A percentile compares a stretch with the other conserved stretches of the same genome.
Evolutionary conservation across 1,284 basidiomycete species (phyloP).

Genomic region (Phlebopus sp.): DNA sequence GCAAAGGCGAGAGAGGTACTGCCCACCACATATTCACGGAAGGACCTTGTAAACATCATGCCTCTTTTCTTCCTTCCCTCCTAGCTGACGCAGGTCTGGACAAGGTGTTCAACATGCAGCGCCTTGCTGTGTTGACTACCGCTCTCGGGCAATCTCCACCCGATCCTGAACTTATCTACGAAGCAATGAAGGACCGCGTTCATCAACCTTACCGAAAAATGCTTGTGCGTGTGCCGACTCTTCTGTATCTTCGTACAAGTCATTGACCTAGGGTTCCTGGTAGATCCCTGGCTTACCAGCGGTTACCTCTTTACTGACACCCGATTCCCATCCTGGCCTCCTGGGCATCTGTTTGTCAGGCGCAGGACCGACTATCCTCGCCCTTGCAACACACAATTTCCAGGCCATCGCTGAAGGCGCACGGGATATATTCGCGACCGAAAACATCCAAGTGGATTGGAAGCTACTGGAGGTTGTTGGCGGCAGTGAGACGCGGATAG

Average conservation of each 20-base stretch:
- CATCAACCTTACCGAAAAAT: conserved; percentile 95
- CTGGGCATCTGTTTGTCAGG: conserved; percentile 98
- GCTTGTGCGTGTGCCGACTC: conserved; percentile 52
- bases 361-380: conserved; percentile 96
- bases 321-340: conserved; percentile 86
- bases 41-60: conserved; percentile 76
- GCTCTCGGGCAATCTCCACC: conserved; percentile 90
- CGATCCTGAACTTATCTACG: conserved; percentile 92
- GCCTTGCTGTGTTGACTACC: conserved; percentile 96
- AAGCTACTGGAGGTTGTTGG: conserved; percentile 66
- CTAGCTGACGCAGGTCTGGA: conserved; percentile 3
- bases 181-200: conserved; percentile 98
- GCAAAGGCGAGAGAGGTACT: conserved; percentile 91
- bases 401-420: conserved; percentile 83
- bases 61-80: background rate
- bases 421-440: conserved; percentile 66
- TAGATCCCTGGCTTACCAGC: conserved; percentile 94
- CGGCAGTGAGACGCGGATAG: conserved; percentile 40
- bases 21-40: conserved; percentile 80
- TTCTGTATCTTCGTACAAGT: background rate
- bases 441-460: conserved; percentile 82
- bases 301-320: conserved; percentile 87
- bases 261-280: background rate
- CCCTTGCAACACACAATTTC: conserved; percentile 86
- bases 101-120: conserved; percentile 97